Percentiles rank a stretch among this genome's conserved stretches.
Evolutionary conservation across 495 filamentous ascomycete species (phyloP).

Genomic region (Peziza echinospora): DNA sequence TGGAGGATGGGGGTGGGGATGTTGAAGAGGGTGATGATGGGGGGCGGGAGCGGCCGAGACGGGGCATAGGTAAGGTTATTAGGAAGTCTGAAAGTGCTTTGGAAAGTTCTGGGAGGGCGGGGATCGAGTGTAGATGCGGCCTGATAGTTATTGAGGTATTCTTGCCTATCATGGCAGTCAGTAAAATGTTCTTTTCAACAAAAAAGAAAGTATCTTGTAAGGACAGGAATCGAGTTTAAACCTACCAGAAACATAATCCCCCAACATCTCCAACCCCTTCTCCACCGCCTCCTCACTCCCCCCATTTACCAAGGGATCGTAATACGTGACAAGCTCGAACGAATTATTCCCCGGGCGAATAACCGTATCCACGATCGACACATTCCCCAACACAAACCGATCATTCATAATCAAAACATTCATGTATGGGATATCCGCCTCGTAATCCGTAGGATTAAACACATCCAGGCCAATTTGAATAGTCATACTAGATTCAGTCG

Average conservation of each 20-base stretch:
- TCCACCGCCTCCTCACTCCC: slow-evolving; percentile 38
- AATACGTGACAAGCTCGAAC: slow-evolving; percentile 43
- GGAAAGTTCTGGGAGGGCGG: slow-evolving; percentile 49
- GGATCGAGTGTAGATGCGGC: slow-evolving; percentile 47
- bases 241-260: slow-evolving; percentile 67
- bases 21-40: too few relatives aligned
- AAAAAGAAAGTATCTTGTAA: not conserved
- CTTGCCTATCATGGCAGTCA: slow-evolving; percentile 25
- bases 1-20: slow-evolving; percentile 25
- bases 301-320: slow-evolving; percentile 43
- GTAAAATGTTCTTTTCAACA: not conserved
- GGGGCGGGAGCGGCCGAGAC: slow-evolving; percentile 27
- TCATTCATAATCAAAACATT: slow-evolving; percentile 58
- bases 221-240: not conserved
- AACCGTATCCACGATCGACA: slow-evolving; percentile 35
- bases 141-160: slow-evolving; percentile 60
- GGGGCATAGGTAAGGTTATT: slow-evolving; percentile 48
- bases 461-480: slow-evolving; percentile 51
- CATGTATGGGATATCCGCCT: slow-evolving; percentile 53
- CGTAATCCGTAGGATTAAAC: slow-evolving; percentile 75
- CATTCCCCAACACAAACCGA: slow-evolving; percentile 50
- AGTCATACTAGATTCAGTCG: slow-evolving; percentile 42
- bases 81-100: slow-evolving; percentile 44
- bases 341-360: slow-evolving; percentile 49
- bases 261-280: slow-evolving; percentile 35